Evolutionary conservation across 2,329 filamentous ascomycete genomes (phyloP).

Genomic region (Xylariaceae sp.): DNA sequence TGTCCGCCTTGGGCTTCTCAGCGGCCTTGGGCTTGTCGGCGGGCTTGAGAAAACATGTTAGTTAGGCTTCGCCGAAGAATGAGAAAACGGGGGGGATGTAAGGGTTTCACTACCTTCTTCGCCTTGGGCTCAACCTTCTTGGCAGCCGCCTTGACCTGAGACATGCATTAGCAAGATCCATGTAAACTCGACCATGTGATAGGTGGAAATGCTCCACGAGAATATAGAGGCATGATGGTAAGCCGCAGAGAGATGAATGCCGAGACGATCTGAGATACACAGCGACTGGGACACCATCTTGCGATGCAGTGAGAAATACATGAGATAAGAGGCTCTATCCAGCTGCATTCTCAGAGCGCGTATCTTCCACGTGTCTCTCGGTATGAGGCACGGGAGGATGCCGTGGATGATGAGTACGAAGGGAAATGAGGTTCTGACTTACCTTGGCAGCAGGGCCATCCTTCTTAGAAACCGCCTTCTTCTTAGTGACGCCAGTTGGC

Average conservation of each 20-base stretch:
- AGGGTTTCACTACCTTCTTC: slow-evolving; percentile 25
- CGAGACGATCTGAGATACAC: neutral
- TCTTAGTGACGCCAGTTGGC: slow-evolving; percentile 33
- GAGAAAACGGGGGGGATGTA: neutral
- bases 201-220: neutral
- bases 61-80: neutral
- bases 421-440: slow-evolving; percentile 8
- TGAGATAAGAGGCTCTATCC: neutral
- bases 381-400: neutral
- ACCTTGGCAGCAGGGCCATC: slow-evolving; percentile 31
- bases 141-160: slow-evolving; percentile 30
- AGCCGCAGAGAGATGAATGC: neutral
- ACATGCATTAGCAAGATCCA: slow-evolving; percentile 19
- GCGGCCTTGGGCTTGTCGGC: slow-evolving; percentile 27
- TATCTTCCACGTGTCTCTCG: neutral
- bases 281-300: neutral
- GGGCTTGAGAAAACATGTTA: slow-evolving; percentile 11
- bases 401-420: neutral
- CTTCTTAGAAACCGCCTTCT: slow-evolving; percentile 31
- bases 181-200: neutral
- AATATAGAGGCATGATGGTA: neutral
- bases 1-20: neutral
- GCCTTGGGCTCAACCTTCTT: slow-evolving; percentile 30
- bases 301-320: neutral
- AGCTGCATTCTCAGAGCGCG: neutral